These are phyloP conservation scores for Pezicula carpinea DNA, from an alignment of 2,329 filamentous ascomycete genomes.

Conservation along the genomic window DNA sequence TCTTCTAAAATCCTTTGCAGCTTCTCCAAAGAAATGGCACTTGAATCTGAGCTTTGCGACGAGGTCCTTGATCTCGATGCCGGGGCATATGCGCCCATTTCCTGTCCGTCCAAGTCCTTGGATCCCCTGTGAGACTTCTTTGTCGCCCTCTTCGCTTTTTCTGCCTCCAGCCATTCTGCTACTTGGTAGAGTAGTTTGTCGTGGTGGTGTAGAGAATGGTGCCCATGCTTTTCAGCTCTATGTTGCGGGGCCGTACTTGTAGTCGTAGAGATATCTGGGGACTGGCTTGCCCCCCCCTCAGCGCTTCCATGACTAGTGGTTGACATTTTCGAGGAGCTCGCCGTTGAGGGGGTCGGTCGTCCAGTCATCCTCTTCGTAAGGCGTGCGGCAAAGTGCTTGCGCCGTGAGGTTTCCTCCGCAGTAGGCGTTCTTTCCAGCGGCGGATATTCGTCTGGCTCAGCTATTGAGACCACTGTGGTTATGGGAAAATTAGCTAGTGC, in stretches of 20 bases:
- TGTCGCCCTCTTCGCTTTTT: constrained; percentile 62
- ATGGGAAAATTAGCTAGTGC: neutral
- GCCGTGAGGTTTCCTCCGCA: constrained; percentile 15
- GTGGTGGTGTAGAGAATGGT: constrained; percentile 24
- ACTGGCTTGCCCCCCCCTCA: constrained; percentile 15
- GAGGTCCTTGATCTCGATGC: constrained; percentile 34
- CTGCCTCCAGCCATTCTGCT: constrained; percentile 76
- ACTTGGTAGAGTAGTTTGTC: constrained; percentile 68
- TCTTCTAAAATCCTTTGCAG: constrained; percentile 76
- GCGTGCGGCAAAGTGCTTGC: constrained; percentile 20
- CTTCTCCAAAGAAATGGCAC: constrained; percentile 70
- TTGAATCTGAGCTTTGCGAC: constrained; percentile 63
- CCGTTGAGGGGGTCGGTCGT: constrained; percentile 3
- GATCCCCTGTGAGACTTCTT: constrained; percentile 42
- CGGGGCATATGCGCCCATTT: constrained; percentile 7
- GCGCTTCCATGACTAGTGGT: constrained; percentile 1
- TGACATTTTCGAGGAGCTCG: constrained; percentile 3
- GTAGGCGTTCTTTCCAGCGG: constrained; percentile 2
- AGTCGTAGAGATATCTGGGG: constrained; percentile 7
- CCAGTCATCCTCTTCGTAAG: constrained; percentile 10
- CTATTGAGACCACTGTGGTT: constrained; percentile 27
- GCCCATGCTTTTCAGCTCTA: constrained; percentile 13
- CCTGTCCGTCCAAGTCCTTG: constrained; percentile 12
- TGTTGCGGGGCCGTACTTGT: neutral
- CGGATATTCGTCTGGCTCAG: constrained; percentile 20